Evolutionary conservation across 768 basidiomycete genomes (phyloP).

Genomic region (Hysterangium stoloniferum): DNA sequence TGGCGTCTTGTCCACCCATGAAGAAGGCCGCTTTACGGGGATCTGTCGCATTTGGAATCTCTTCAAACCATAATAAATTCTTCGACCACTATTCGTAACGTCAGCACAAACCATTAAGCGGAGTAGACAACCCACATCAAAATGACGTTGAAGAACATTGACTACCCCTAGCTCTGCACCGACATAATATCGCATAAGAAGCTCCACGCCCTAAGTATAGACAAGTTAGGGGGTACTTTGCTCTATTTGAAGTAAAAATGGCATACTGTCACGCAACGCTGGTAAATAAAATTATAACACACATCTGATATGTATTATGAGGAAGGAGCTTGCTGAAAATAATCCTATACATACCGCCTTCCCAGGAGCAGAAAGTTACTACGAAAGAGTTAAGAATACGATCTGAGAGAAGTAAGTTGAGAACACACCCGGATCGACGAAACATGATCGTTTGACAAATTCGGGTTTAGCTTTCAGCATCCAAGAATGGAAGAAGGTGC

Average conservation of each 20-base stretch:
- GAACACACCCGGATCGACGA: slow-evolving; percentile 63
- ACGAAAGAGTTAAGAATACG: neutral
- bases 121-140: slow-evolving; percentile 33
- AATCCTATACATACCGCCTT: slow-evolving; percentile 73
- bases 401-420: neutral
- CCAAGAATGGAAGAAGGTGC: slow-evolving; percentile 85
- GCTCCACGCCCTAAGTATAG: slow-evolving; percentile 53
- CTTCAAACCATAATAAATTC: slow-evolving; percentile 86
- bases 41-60: slow-evolving; percentile 75
- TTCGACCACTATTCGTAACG: slow-evolving; percentile 48
- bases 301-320: slow-evolving; percentile 44
- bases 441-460: slow-evolving; percentile 69
- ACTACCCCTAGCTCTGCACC: slow-evolving; percentile 82
- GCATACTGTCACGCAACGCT: slow-evolving; percentile 50
- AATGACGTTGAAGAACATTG: slow-evolving; percentile 74
- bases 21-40: slow-evolving; percentile 61
- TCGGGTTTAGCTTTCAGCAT: slow-evolving; percentile 70
- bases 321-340: neutral
- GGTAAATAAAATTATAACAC: slow-evolving; percentile 87
- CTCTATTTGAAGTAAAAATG: slow-evolving; percentile 6
- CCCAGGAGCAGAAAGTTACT: slow-evolving; percentile 87
- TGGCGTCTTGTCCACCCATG: slow-evolving; percentile 75
- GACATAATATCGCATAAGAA: slow-evolving; percentile 83
- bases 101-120: slow-evolving; percentile 5
- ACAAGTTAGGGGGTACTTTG: slow-evolving; percentile 6